Evolutionary conservation across 805 yeast genomes (phyloP), one percentile per base, ranked within the genome.

Genomic region (Starmera quercuum): DNA sequence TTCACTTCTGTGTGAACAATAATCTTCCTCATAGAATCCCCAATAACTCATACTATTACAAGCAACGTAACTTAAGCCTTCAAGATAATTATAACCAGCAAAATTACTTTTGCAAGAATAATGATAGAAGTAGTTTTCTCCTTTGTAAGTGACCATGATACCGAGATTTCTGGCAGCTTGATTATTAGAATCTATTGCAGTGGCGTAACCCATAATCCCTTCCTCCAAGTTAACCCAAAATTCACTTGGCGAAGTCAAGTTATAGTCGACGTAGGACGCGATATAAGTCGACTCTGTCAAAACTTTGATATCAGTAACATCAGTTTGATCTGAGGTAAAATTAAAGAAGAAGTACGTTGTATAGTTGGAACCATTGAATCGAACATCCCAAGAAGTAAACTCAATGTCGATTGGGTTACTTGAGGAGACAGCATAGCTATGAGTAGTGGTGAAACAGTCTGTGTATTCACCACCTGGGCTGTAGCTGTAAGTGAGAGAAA

Each of bases 241-340:
- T 7, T 36, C 41, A 20, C 21, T 16, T 28, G 30, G 30, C 10
- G 45, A 32, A 3, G 20, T 38, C 11, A 37, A 33, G 10, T 21
- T 9, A 7, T 35, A 9, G 7, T 15, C 15, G 2, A 34, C 33
- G 27, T 12, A 5, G 19, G 9, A 17, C 3, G 6, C 8, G 7
- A 10, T 18, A 14, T 28, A 28, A 15, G 27, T 31, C 2, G 40
- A 24, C 4, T 37, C 35, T 1, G 47, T 37, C 6, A 38, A 15
- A 22, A 43, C 26, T 19, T 38, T 36, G 14, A 46, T 44, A 24
- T 42, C 46, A 16, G 42, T 37, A 9, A 46, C 40, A 16, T 35
- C 41, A 9, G 26, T n/a, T 9, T 38, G 31, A 28, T 46, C 46
- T 18, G 32, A 27, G 4, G 46, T 41, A 36, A 44, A 46, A 33